These are phyloP conservation scores for Podospora anserina DNA, from an alignment of 495 filamentous ascomycete species.

Conservation along the genomic window DNA sequence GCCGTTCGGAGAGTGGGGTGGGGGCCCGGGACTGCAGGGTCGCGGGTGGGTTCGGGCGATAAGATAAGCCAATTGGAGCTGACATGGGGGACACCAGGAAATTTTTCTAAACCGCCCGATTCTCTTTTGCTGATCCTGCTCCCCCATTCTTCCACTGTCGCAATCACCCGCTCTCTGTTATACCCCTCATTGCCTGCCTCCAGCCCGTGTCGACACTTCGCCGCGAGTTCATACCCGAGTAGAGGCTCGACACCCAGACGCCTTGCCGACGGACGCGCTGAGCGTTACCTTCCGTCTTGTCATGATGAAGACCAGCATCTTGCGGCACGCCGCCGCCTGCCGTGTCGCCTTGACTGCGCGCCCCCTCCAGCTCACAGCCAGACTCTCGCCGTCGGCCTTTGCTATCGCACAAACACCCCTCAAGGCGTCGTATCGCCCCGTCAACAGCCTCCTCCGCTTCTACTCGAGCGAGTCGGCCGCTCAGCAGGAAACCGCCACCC, in stretches of 20 bases:
- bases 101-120: neutral
- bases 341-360: conserved; percentile 26
- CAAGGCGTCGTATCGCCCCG: conserved; percentile 20
- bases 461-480: conserved; percentile 40
- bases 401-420: conserved; percentile 20
- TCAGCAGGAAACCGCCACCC: conserved; percentile 12
- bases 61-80: neutral
- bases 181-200: neutral
- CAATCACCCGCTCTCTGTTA: neutral
- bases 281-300: conserved; percentile 11
- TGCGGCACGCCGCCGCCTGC: conserved; percentile 30
- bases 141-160: neutral
- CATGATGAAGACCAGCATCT: conserved; percentile 33
- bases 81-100: neutral
- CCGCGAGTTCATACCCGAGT: neutral
- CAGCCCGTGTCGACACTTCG: neutral
- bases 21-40: neutral
- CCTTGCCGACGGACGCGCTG: neutral
- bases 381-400: conserved; percentile 20
- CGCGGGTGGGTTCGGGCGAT: neutral
- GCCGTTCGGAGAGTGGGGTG: neutral
- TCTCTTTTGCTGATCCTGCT: neutral
- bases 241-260: neutral
- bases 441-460: conserved; percentile 29
- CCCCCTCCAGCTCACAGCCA: conserved; percentile 28